Evolutionary conservation across 1,139 yeast genomes (phyloP), one percentile per base, ranked within the genome.

Genomic region (Kodamaea anthophila): DNA sequence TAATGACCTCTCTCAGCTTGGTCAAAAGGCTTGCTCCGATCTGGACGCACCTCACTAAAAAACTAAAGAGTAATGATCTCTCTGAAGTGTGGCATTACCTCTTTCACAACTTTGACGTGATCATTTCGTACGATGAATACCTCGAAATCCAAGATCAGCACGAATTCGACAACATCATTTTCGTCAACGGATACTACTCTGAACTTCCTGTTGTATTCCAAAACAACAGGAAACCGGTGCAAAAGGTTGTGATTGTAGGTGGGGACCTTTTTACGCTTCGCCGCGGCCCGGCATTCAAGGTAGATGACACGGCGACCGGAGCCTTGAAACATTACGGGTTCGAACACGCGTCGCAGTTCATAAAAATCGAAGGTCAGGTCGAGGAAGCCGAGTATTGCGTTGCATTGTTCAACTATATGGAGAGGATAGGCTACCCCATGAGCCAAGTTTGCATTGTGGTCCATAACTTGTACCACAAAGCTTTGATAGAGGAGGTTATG

Each of bases 381-480:
- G 68, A 60, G 8, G 83, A 77, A 41, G 83, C 82, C 1, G 77
- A 73, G 39, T 70, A 56, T 38, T 57, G 69, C 9, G 71, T 71
- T 7, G 52, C 56, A 1, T 40, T 75, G 7, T 74, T 57, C 43
- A 63, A 60, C 46, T 74, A 70, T 40, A 53, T 77, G 68, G 44
- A 68, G 14, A 41, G 60, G 3, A 37, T 65, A 12, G 76, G 74
- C 0, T 72, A 73, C 40, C 63, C 75, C 0, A 31, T 43, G 1
- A 40, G 45, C 1, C 43, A 44, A 11, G 62, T 77, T 13, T 55
- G 61, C 8, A 60, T 78, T 9, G 43, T 69, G 28, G 60, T 70
- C 2, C 52, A 60, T 8, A 63, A 60, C 18, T 49, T 51, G 12
- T 60, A 64, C 5, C 84, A 63, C 40, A 38, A 36, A 24, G 39